Base-by-base conservation (phyloP, 371 early-diverging fungal species). In the Sporodiniella umbellata region DNA sequence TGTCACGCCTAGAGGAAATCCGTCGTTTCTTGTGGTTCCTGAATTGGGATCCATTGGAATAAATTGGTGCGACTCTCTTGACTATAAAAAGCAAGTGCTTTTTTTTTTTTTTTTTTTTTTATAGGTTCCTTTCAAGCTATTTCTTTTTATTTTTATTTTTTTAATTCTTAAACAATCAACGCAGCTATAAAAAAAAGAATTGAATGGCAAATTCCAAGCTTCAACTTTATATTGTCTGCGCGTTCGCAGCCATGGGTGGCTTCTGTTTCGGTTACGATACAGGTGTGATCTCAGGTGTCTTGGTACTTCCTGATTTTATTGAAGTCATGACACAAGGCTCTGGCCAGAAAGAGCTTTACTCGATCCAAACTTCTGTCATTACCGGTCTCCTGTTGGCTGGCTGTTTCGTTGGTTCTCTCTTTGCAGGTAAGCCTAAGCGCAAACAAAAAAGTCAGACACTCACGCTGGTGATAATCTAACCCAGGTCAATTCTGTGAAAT, bases 181-280 rank as follows among this genome's bases (percentile, higher is more conserved):
- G n/a, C n/a, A n/a, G n/a, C n/a, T n/a, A n/a, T n/a, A n/a, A n/a
- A n/a, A n/a, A n/a, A n/a, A n/a, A n/a, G n/a, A 14, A 33, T 42
- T 28, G 19, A 58, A 61, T 61, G 62, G 56, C 35, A 26, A 26
- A 52, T 45, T 40, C 49, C 33, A 28, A 45, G 26, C 31, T 51
- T 22, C 58, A 56, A 37, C 53, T 72, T 12, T 76, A 72, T 42
- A 47, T 57, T 23, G 64, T 67, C 23, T 66, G 54, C 22, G 30
- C 54, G n/a, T 77, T 71, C 40, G 64, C 74, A 26, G 73, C 78
- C 42, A 66, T 77, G 44, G 78, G 78, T 62, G 78, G 74, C 57
- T 65, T 77, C 45, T 71, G 66, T 42, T 77, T 77, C 52, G 77
- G 78, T 57, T 73, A 78, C 60, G 80, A 80, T 54, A 67, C 72